phyloP scores from a whole-genome alignment of 148 eudicot species.

The Suaeda aralocaspica region DNA sequence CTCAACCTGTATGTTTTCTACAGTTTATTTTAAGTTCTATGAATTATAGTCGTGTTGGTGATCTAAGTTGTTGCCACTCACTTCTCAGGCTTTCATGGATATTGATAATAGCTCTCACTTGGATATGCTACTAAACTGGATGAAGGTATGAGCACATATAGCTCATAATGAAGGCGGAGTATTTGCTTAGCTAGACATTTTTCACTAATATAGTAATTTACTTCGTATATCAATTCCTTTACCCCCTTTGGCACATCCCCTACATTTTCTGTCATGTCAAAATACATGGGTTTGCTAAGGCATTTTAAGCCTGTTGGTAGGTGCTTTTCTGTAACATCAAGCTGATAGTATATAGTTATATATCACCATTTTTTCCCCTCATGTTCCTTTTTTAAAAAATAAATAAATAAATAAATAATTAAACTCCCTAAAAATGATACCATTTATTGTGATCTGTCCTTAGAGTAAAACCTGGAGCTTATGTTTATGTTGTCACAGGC shows the following conservation, averaged over 20 bases:
- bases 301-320: background rate
- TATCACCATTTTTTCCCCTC: background rate
- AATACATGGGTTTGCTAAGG: background rate
- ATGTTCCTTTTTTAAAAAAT: no score
- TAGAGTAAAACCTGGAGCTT: constrained; percentile 10
- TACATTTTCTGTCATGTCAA: background rate
- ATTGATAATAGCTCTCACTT: constrained; percentile 42
- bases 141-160: constrained; percentile 51
- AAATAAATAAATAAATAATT: no score
- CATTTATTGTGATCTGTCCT: no score
- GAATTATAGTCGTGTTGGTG: constrained; percentile 5
- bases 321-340: background rate
- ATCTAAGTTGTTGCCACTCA: constrained; percentile 17
- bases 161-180: background rate
- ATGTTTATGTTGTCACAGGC: constrained; percentile 45
- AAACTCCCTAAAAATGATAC: no score
- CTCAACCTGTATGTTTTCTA: constrained; percentile 41
- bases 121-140: constrained; percentile 84
- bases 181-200: background rate
- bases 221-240: background rate
- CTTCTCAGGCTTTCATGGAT: constrained; percentile 49
- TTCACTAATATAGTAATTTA: no score
- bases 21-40: background rate
- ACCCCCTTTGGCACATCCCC: background rate
- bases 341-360: background rate